Evolutionary conservation across 2,329 filamentous ascomycete species (phyloP).

Genomic region (Raffaelea arxii): DNA sequence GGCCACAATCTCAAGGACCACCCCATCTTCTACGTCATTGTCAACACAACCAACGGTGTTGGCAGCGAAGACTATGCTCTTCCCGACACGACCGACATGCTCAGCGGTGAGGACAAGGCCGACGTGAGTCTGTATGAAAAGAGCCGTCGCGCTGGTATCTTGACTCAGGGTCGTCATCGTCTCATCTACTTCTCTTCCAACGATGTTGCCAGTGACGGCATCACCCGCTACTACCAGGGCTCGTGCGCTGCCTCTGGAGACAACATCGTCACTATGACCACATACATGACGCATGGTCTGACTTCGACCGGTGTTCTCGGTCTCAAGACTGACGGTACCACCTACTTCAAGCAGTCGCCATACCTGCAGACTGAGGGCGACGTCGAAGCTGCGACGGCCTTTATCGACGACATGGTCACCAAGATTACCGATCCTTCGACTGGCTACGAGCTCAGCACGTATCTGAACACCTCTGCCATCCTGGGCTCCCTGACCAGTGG

Average conservation of each 20-base stretch:
- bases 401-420: conserved; percentile 33
- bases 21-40: neutral
- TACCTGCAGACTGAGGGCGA: conserved; percentile 45
- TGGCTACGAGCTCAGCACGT: neutral
- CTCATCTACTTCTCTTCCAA: conserved; percentile 36
- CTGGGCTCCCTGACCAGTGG: conserved; percentile 42
- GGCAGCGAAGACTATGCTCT: neutral
- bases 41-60: neutral
- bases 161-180: conserved; percentile 34
- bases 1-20: neutral
- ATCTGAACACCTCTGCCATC: conserved; percentile 11
- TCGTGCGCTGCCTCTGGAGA: conserved; percentile 31
- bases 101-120: conserved; percentile 2
- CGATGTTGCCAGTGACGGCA: conserved; percentile 16
- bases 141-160: conserved; percentile 22
- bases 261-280: conserved; percentile 21
- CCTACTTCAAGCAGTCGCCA: conserved; percentile 32
- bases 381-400: conserved; percentile 46
- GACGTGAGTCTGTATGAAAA: conserved; percentile 23
- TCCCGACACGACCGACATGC: neutral
- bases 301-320: conserved; percentile 34
- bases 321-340: conserved; percentile 26
- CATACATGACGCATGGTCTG: conserved; percentile 41
- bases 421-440: conserved; percentile 23
- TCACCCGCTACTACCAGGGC: conserved; percentile 28